Conservation (phyloP, 352 stramenopile species). For the Globisporangium spiculum region DNA sequence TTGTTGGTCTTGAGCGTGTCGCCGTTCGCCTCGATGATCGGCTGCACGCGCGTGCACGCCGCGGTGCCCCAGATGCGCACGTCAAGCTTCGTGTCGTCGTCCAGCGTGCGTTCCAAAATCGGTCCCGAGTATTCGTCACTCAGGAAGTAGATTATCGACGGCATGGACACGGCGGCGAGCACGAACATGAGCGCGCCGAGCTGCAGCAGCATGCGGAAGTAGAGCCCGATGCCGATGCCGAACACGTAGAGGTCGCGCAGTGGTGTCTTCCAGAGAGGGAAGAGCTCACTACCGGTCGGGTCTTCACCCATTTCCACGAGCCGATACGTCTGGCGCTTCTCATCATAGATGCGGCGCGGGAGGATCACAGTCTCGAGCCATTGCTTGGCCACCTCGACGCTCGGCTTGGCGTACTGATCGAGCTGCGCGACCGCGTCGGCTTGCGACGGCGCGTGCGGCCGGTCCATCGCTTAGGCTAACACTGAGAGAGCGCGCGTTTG, state of each 20-base stretch:
- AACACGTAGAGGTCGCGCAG: slow-evolving; percentile 64
- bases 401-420: slow-evolving; percentile 38
- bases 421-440: slow-evolving; percentile 18
- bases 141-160: slow-evolving; percentile 65
- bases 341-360: slow-evolving; percentile 40
- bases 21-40: slow-evolving; percentile 18
- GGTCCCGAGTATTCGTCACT: slow-evolving; percentile 60
- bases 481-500: neutral
- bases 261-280: slow-evolving; percentile 57
- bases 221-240: slow-evolving; percentile 73
- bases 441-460: slow-evolving; percentile 7
- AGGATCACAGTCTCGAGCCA: slow-evolving; percentile 61
- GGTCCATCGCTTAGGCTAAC: slow-evolving; percentile 10
- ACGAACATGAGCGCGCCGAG: slow-evolving; percentile 48
- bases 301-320: slow-evolving; percentile 74
- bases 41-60: slow-evolving; percentile 45
- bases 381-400: slow-evolving; percentile 37
- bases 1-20: slow-evolving; percentile 28
- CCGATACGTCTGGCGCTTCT: slow-evolving; percentile 39
- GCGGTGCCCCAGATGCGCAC: slow-evolving; percentile 52
- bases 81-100: slow-evolving; percentile 38
- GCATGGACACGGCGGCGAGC: slow-evolving; percentile 53
- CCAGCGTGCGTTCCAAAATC: slow-evolving; percentile 23
- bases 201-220: slow-evolving; percentile 73
- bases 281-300: slow-evolving; percentile 44